Percentiles rank a stretch among this genome's conserved stretches.
Conservation (phyloP, 495 filamentous ascomycete species). For the Hypoxylon rickii region DNA sequence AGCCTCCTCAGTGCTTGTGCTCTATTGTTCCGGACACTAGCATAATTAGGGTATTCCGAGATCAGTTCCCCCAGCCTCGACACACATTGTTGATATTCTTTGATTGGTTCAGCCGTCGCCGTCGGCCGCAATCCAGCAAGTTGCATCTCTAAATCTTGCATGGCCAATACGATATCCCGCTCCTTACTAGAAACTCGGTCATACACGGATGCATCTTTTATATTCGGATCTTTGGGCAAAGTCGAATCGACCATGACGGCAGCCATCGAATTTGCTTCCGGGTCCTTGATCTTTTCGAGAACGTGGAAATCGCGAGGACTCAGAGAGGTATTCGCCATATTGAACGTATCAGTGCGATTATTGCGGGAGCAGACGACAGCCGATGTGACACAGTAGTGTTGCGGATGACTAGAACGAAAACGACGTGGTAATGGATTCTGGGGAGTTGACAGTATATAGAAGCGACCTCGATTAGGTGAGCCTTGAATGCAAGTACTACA, state of each 20-base stretch:
- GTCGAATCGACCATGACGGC: constrained; percentile 58
- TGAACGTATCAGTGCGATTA: constrained; percentile 17
- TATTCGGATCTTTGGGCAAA: constrained; percentile 65
- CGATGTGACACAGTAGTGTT: background rate
- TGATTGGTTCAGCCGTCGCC: constrained; percentile 28
- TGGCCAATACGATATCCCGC: constrained; percentile 52
- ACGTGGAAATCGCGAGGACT: constrained; percentile 72
- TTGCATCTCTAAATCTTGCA: constrained; percentile 54
- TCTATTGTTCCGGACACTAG: constrained; percentile 75
- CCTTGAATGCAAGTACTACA: constrained; percentile 1
- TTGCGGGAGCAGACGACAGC: background rate
- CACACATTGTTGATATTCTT: constrained; percentile 48
- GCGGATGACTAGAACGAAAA: background rate
- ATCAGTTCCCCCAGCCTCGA: constrained; percentile 59
- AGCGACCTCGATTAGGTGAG: background rate
- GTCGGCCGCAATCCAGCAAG: constrained; percentile 45
- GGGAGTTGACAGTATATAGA: constrained; percentile 1
- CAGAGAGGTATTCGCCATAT: constrained; percentile 58
- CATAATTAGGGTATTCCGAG: constrained; percentile 64
- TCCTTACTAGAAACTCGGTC: constrained; percentile 47
- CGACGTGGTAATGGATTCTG: background rate
- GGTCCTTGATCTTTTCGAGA: constrained; percentile 79
- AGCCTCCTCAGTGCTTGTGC: constrained; percentile 70
- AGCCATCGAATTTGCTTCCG: constrained; percentile 65
- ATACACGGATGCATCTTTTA: constrained; percentile 45